Evolutionary conservation across 257 asterid genomes (phyloP).

Genomic region (Cruciata laevipes): DNA sequence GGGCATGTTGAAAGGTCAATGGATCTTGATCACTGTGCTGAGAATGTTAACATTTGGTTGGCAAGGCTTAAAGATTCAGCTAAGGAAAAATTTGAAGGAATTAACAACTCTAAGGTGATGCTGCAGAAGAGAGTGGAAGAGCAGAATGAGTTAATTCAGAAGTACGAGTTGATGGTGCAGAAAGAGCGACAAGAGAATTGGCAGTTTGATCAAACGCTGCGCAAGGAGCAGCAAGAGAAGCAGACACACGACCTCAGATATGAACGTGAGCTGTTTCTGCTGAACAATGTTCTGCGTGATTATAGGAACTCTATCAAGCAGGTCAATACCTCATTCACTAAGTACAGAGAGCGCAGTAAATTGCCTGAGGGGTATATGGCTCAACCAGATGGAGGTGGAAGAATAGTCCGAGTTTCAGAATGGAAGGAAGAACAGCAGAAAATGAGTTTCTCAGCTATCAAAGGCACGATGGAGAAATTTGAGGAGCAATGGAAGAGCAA

Average conservation of each 20-base stretch:
- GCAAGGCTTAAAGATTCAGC: background rate
- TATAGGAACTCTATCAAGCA: conserved; percentile 1
- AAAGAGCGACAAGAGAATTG: background rate
- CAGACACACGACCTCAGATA: background rate
- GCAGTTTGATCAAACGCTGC: background rate
- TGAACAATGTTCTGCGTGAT: background rate
- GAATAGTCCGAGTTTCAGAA: conserved; percentile 1
- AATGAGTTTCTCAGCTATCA: background rate
- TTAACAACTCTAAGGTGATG: background rate
- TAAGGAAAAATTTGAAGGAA: background rate
- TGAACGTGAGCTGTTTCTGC: conserved; percentile 1
- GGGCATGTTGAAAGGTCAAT: background rate
- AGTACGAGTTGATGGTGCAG: background rate
- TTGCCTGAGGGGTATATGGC: conserved; percentile 7
- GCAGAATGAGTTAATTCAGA: background rate
- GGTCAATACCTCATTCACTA: background rate
- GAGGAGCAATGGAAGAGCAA: background rate
- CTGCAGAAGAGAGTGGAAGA: conserved; percentile 10
- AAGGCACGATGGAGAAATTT: background rate
- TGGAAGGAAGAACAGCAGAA: background rate
- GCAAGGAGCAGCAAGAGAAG: background rate
- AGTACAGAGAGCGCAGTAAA: background rate
- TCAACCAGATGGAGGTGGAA: conserved; percentile 18
- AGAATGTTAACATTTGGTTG: conserved; percentile 2
- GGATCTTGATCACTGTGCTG: conserved; percentile 4